A percentile compares a stretch with the other conserved stretches of the same genome.
Conservation (phyloP, 2,329 filamentous ascomycete species). For the Monilinia fructigena region DNA sequence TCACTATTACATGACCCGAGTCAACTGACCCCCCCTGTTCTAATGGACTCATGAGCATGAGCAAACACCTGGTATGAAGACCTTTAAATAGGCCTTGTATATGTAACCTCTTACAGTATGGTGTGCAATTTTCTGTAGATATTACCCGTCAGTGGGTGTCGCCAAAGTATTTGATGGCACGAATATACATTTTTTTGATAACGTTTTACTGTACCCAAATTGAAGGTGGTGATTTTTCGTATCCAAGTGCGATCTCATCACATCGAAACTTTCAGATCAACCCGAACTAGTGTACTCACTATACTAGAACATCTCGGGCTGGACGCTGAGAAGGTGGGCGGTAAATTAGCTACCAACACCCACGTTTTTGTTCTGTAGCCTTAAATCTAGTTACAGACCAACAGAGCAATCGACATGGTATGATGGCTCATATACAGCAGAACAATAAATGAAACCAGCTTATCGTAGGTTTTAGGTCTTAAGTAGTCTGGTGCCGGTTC, state of each 20-base stretch:
- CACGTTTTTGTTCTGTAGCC: too few relatives aligned
- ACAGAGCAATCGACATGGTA: too few relatives aligned
- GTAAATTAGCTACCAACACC: neutral
- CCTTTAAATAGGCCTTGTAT: conserved; percentile 6
- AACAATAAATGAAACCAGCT: too few relatives aligned
- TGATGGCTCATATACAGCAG: too few relatives aligned
- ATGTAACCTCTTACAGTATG: conserved; percentile 1
- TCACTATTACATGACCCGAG: neutral
- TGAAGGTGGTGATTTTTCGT: neutral
- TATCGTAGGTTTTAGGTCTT: too few relatives aligned
- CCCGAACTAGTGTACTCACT: neutral
- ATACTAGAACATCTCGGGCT: neutral
- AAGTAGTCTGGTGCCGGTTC: too few relatives aligned
- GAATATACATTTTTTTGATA: neutral
- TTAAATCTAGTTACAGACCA: too few relatives aligned
- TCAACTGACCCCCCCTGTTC: conserved; percentile 8
- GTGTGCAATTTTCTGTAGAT: neutral
- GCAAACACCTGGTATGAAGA: conserved; percentile 8
- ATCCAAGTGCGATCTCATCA: neutral
- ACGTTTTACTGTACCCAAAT: neutral
- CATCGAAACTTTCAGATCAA: neutral
- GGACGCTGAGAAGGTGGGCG: neutral
- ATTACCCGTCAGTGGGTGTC: neutral
- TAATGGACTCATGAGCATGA: neutral
- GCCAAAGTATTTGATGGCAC: neutral